Conservation (phyloP, 2,329 filamentous ascomycete genomes). For the Dactylonectria macrodidyma region DNA sequence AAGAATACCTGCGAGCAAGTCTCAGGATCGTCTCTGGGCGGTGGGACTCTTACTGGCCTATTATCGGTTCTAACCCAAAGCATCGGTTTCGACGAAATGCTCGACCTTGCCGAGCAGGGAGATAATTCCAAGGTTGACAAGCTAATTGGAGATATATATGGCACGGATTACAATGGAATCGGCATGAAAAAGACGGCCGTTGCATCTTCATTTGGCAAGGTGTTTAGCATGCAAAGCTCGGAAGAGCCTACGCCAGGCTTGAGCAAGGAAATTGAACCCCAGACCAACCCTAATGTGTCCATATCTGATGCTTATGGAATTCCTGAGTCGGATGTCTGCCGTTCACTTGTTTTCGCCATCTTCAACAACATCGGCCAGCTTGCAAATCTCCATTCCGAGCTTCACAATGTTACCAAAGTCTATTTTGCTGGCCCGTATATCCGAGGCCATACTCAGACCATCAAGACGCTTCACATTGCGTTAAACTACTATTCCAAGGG, state of each 20-base stretch:
- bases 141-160: conserved; percentile 99
- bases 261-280: conserved; percentile 73
- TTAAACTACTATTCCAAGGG: conserved; percentile 98
- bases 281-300: conserved; percentile 80
- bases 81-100: conserved; percentile 95
- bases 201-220: conserved; percentile 95
- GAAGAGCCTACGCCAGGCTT: background rate
- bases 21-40: conserved; percentile 93
- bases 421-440: conserved; percentile 99
- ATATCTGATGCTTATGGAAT: conserved; percentile 74
- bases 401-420: conserved; percentile 91
- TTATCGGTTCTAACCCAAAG: conserved; percentile 92
- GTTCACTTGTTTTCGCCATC: conserved; percentile 93
- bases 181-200: conserved; percentile 96
- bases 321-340: conserved; percentile 87
- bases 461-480: conserved; percentile 96
- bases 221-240: conserved; percentile 80
- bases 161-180: conserved; percentile 95
- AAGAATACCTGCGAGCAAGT: conserved; percentile 90
- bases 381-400: conserved; percentile 96
- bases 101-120: conserved; percentile 88
- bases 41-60: conserved; percentile 97
- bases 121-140: conserved; percentile 96
- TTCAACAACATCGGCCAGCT: conserved; percentile 99
- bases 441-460: conserved; percentile 94